These are phyloP conservation scores for Lentinula raphanica DNA, from an alignment of 768 basidiomycete species.

Conservation along the genomic window DNA sequence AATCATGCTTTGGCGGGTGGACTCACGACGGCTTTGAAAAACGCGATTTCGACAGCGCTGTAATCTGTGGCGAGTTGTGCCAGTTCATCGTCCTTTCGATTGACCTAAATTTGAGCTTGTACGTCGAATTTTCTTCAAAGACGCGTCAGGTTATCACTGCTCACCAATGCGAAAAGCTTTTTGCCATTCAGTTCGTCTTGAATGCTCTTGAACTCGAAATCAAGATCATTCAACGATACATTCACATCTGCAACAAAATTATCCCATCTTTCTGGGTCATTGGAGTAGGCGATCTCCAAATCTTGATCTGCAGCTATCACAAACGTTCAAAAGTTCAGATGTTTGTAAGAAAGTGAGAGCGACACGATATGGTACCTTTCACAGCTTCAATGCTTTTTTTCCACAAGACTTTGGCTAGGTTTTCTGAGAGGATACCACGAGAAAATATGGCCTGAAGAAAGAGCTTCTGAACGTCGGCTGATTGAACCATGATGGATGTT, in stretches of 20 bases:
- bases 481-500: constrained; percentile 31
- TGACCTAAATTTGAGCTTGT: constrained; percentile 48
- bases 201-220: constrained; percentile 64
- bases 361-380: constrained; percentile 41
- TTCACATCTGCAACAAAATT: constrained; percentile 59
- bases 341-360: not conserved
- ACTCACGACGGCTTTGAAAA: constrained; percentile 78
- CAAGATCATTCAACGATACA: constrained; percentile 55
- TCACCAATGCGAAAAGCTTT: constrained; percentile 65
- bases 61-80: constrained; percentile 86
- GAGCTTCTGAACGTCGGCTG: constrained; percentile 67
- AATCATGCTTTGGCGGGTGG: not conserved
- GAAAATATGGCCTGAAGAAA: constrained; percentile 79
- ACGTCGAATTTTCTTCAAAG: not conserved
- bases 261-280: constrained; percentile 49
- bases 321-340: constrained; percentile 8
- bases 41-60: constrained; percentile 69
- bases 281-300: constrained; percentile 39
- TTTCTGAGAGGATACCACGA: constrained; percentile 58
- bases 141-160: constrained; percentile 18
- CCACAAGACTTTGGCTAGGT: constrained; percentile 63
- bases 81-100: constrained; percentile 73
- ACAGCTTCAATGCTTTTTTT: constrained; percentile 62
- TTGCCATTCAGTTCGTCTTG: constrained; percentile 61
- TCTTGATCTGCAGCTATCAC: constrained; percentile 48